These are phyloP conservation scores for Clarireedia sp. DNA, from an alignment of 2,329 filamentous ascomycete species.

Conservation along the genomic window DNA sequence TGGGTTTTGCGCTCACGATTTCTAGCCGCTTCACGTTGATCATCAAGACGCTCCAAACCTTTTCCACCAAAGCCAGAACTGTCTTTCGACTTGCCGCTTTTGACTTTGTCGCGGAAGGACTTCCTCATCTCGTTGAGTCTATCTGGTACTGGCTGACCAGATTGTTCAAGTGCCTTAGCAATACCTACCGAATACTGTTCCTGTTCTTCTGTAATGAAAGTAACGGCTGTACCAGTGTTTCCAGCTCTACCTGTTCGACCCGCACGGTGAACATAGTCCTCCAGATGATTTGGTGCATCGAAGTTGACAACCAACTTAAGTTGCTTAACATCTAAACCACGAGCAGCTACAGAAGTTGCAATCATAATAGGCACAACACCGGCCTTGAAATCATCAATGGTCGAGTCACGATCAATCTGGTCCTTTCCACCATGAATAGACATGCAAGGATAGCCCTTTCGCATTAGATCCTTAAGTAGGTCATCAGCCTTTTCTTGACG, in stretches of 20 bases:
- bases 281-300: conserved; percentile 85
- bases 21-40: conserved; percentile 80
- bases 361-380: conserved; percentile 85
- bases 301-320: conserved; percentile 95
- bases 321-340: conserved; percentile 92
- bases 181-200: conserved; percentile 85
- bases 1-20: conserved; percentile 81
- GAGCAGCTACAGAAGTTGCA: conserved; percentile 89
- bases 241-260: conserved; percentile 91
- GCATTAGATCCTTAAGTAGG: conserved; percentile 67
- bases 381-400: conserved; percentile 87
- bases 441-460: conserved; percentile 83
- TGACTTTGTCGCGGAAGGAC: conserved; percentile 81
- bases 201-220: conserved; percentile 85
- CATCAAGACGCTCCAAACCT: conserved; percentile 83
- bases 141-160: conserved; percentile 74
- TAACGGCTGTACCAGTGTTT: conserved; percentile 90
- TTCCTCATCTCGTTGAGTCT: conserved; percentile 57
- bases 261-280: conserved; percentile 93
- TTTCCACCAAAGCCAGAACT: conserved; percentile 90
- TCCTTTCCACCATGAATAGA: conserved; percentile 93
- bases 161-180: conserved; percentile 79
- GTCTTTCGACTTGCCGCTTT: conserved; percentile 83
- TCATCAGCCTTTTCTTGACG: conserved; percentile 85
- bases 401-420: conserved; percentile 86